These are phyloP conservation scores for Hanseniaspora uvarum DNA, from an alignment of 1,139 yeast species.

Conservation along the genomic window DNA sequence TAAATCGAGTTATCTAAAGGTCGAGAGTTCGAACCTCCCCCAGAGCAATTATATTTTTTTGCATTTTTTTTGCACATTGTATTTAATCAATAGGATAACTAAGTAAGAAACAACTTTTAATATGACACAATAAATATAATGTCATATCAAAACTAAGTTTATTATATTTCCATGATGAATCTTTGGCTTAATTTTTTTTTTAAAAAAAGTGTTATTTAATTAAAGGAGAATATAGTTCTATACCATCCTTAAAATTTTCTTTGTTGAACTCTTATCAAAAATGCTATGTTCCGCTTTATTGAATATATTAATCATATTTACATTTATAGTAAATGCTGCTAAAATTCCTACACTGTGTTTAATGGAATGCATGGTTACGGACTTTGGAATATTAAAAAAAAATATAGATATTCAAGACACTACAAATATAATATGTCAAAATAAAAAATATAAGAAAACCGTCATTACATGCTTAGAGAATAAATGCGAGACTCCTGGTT, in stretches of 20 bases:
- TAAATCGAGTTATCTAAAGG: constrained; percentile 32
- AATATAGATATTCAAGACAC: neutral
- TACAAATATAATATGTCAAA: neutral
- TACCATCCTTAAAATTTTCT: neutral
- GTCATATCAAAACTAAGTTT: neutral
- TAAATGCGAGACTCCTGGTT: constrained; percentile 13
- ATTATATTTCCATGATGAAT: too few relatives aligned
- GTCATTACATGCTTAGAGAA: constrained; percentile 7
- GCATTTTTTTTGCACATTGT: neutral
- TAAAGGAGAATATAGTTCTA: neutral
- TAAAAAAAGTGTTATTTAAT: neutral
- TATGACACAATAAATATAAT: neutral
- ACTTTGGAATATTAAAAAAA: neutral
- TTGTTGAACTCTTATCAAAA: too few relatives aligned
- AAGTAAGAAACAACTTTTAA: neutral
- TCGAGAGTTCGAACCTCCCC: constrained; percentile 48
- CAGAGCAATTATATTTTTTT: constrained; percentile 36
- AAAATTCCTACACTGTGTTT: constrained; percentile 12
- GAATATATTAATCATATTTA: neutral
- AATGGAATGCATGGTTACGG: neutral
- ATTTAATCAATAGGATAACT: neutral
- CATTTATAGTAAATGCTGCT: neutral
- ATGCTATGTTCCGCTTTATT: neutral
- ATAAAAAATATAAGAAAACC: neutral
- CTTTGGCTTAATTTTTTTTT: too few relatives aligned